Evolutionary conservation across 208 protist genomes (phyloP).

Genomic region (Borovskyia barvae): DNA sequence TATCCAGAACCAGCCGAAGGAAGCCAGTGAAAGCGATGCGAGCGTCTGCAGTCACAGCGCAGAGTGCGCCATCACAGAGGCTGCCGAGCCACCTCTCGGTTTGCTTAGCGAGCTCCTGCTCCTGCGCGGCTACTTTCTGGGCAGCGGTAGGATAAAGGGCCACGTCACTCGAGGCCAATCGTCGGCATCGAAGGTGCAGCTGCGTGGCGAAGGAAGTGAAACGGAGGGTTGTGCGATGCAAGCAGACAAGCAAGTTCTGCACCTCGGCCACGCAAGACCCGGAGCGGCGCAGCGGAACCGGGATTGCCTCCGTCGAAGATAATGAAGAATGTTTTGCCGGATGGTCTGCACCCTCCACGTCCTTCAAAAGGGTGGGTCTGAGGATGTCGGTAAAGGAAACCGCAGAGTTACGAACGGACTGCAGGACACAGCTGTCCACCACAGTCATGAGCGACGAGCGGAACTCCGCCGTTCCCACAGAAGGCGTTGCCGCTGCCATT

Average conservation of each 20-base stretch:
- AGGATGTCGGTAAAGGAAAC: neutral
- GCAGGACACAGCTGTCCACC: conserved; percentile 13
- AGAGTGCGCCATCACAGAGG: conserved; percentile 2
- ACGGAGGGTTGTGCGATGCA: conserved; percentile 24
- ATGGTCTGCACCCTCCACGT: too few relatives aligned
- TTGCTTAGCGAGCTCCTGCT: conserved; percentile 10
- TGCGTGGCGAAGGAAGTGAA: conserved; percentile 23
- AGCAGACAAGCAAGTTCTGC: conserved; percentile 16
- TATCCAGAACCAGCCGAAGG: conserved; percentile 16
- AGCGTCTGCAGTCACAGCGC: neutral
- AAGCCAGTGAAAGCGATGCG: conserved; percentile 9
- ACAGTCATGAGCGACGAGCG: conserved; percentile 9
- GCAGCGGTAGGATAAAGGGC: conserved; percentile 14
- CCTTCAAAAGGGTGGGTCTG: too few relatives aligned
- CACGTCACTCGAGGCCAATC: conserved; percentile 8
- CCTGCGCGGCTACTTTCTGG: conserved; percentile 4
- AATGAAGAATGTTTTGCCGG: too few relatives aligned
- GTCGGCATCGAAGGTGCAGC: conserved; percentile 23
- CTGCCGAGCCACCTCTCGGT: conserved; percentile 7
- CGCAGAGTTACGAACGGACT: conserved; percentile 3
- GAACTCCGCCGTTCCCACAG: conserved; percentile 14
- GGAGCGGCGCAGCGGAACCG: too few relatives aligned
- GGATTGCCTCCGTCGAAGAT: too few relatives aligned
- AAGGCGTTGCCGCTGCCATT: conserved; percentile 4
- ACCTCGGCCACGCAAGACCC: conserved; percentile 6